phyloP scores from a whole-genome alignment of 1,139 yeast genomes.

The Yamadazyma atlantica region DNA sequence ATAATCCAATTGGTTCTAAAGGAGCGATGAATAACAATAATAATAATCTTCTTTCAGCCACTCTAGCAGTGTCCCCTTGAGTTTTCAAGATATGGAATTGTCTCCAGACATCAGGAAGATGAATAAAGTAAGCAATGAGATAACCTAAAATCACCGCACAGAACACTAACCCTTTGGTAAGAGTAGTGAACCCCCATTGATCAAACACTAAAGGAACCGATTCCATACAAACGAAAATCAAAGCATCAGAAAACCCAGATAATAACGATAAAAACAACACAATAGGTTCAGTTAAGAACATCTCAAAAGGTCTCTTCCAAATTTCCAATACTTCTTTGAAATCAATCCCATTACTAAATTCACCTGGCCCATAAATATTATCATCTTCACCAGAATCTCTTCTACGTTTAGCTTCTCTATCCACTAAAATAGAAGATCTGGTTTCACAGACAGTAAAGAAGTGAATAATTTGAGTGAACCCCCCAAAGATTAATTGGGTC shows the following conservation, averaged over 20 bases:
- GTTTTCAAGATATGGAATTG: constrained; percentile 18
- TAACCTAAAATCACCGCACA: constrained; percentile 32
- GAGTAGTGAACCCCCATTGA: constrained; percentile 24
- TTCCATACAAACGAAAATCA: constrained; percentile 38
- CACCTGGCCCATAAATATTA: constrained; percentile 31
- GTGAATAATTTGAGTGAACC: constrained; percentile 26
- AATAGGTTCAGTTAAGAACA: constrained; percentile 37
- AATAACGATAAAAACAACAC: constrained; percentile 35
- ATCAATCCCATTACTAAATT: constrained; percentile 18
- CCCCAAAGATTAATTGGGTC: constrained; percentile 40
- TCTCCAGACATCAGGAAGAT: constrained; percentile 25
- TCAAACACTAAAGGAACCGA: constrained; percentile 31
- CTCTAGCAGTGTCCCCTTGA: constrained; percentile 24
- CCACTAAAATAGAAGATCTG: constrained; percentile 29
- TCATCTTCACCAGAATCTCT: constrained; percentile 27
- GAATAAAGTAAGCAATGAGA: constrained; percentile 25
- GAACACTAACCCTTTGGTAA: constrained; percentile 29
- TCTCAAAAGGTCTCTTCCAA: constrained; percentile 36
- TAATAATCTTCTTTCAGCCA: constrained; percentile 26
- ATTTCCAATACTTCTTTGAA: constrained; percentile 23
- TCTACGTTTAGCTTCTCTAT: constrained; percentile 32
- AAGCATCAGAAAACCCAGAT: constrained; percentile 39
- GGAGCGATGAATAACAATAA: constrained; percentile 28
- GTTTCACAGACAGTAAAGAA: constrained; percentile 34
- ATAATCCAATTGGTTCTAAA: constrained; percentile 33